Evolutionary conservation across 345 rosid species (phyloP).

Genomic region (Salix caprea): DNA sequence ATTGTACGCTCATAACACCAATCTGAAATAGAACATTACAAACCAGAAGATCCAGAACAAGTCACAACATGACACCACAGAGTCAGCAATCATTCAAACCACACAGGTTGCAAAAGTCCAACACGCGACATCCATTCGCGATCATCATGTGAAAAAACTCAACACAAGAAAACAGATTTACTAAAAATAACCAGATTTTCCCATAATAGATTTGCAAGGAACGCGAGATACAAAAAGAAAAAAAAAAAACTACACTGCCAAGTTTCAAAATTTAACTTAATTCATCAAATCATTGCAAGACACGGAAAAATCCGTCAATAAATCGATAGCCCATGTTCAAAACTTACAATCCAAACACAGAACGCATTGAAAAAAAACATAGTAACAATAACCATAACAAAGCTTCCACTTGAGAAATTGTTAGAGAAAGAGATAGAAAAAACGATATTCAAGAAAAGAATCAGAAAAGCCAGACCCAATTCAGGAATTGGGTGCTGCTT

Average conservation of each 20-base stretch:
- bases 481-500: not conserved
- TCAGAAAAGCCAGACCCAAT: not conserved
- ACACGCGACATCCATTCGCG: not conserved
- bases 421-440: not conserved
- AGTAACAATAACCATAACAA: not conserved
- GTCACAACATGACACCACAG: not conserved
- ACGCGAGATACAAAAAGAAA: not conserved
- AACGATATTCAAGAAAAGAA: not conserved
- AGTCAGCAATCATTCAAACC: not conserved
- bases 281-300: not conserved
- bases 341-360: not conserved
- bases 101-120: not conserved
- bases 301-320: not conserved
- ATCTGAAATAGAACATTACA: conserved; percentile 1
- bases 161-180: not conserved
- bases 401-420: not conserved
- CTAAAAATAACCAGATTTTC: not conserved
- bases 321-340: not conserved
- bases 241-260: not conserved
- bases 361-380: not conserved
- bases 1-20: not conserved
- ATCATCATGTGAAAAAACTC: not conserved
- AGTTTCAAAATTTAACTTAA: not conserved
- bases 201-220: not conserved
- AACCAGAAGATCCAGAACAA: not conserved